A percentile compares a stretch with the other conserved stretches of the same genome.
phyloP scores from a whole-genome alignment of 768 basidiomycete genomes.

The Suillus variegatus region DNA sequence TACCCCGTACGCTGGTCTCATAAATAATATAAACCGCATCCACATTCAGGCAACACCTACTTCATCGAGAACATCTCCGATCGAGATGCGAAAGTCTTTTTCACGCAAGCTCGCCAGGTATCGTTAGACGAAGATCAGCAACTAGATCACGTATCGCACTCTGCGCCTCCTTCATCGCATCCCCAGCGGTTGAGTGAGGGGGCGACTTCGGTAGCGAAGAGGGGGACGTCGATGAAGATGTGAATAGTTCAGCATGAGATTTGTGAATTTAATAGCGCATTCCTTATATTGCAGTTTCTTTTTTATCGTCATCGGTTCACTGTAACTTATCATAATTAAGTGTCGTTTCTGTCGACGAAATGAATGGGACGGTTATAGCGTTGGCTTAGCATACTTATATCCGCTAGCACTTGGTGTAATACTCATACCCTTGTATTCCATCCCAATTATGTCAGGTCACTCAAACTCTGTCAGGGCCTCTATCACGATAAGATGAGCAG shows the following conservation, averaged over 20 bases:
- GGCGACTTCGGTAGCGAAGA: slow-evolving; percentile 14
- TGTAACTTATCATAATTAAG: background rate
- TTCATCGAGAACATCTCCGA: slow-evolving; percentile 85
- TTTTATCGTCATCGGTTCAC: background rate
- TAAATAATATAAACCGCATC: background rate
- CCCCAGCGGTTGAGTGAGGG: slow-evolving; percentile 30
- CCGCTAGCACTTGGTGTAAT: background rate
- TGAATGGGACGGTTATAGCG: background rate
- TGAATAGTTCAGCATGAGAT: background rate
- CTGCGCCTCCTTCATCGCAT: slow-evolving; percentile 30
- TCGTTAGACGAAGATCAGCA: slow-evolving; percentile 28
- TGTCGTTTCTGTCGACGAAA: background rate
- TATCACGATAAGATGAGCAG: background rate
- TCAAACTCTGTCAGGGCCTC: background rate
- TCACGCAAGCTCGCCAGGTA: slow-evolving; percentile 79
- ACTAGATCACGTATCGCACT: slow-evolving; percentile 28
- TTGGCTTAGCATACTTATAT: background rate
- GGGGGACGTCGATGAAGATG: slow-evolving; percentile 6
- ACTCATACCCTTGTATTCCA: background rate
- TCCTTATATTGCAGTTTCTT: background rate
- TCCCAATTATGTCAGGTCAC: background rate
- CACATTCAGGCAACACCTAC: slow-evolving; percentile 77
- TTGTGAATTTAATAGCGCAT: background rate
- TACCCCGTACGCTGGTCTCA: slow-evolving; percentile 3
- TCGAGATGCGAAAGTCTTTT: slow-evolving; percentile 83